Percentiles rank a stretch among this genome's conserved stretches.
Conservation (phyloP, 495 filamentous ascomycete genomes). For the Hypoxylon crocopeplum region DNA sequence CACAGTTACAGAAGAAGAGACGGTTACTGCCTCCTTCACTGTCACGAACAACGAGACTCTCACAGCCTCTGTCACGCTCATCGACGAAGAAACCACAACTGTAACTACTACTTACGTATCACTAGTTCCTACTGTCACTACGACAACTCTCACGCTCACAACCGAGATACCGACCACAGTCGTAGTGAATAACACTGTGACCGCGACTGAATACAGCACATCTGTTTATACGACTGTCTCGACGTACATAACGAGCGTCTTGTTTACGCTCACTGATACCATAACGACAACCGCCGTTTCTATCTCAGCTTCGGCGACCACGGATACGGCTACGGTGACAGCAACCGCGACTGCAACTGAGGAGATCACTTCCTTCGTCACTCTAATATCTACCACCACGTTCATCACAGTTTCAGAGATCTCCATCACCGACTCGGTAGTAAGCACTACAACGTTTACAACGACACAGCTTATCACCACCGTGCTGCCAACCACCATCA, state of each 20-base stretch:
- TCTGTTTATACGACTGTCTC: conserved; percentile 35
- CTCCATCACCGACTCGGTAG: conserved; percentile 40
- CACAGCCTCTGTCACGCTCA: conserved; percentile 7
- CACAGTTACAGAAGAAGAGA: conserved; percentile 3
- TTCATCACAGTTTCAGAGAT: conserved; percentile 36
- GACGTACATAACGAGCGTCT: conserved; percentile 30
- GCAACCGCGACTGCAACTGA: conserved; percentile 36
- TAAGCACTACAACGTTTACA: conserved; percentile 41
- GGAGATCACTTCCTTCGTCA: conserved; percentile 36
- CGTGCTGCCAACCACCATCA: conserved; percentile 35
- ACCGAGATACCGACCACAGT: conserved; percentile 43
- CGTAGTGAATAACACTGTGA: conserved; percentile 34
- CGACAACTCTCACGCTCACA: conserved; percentile 31
- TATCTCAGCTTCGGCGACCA: conserved; percentile 30
- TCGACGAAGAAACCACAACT: conserved; percentile 28
- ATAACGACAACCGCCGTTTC: conserved; percentile 36
- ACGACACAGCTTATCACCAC: conserved; percentile 40
- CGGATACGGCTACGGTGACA: conserved; percentile 34
- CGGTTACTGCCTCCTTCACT: conserved; percentile 7
- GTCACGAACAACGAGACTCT: conserved; percentile 6
- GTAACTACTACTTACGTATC: conserved; percentile 42
- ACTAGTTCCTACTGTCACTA: conserved; percentile 35
- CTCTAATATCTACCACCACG: conserved; percentile 38
- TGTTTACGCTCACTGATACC: conserved; percentile 35
- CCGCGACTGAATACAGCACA: conserved; percentile 34